phyloP scores from a whole-genome alignment of 176 grass and related monocot species.

The Cenchrus americanus region DNA sequence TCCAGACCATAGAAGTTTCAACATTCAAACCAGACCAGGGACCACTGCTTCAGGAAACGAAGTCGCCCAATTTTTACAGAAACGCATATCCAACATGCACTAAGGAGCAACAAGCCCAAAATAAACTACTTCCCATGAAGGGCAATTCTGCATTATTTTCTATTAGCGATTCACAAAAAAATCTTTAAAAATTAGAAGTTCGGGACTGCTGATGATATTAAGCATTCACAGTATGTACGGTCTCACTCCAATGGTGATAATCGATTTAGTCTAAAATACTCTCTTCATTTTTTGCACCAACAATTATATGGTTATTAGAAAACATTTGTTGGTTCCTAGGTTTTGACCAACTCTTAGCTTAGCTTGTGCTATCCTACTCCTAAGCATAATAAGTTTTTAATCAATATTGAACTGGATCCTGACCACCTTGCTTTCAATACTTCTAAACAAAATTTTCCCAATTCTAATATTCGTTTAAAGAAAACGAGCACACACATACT shows the following conservation, averaged over 20 bases:
- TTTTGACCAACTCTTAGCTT: conserved; percentile 6
- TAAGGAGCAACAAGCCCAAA: background rate
- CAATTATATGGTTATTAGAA: background rate
- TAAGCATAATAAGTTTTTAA: conserved; percentile 2
- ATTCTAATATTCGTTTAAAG: background rate
- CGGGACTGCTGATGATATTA: background rate
- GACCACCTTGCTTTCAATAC: background rate
- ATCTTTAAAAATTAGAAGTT: background rate
- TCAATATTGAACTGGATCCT: background rate
- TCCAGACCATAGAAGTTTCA: background rate
- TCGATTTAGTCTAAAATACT: background rate
- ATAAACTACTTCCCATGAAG: background rate
- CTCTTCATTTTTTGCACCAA: background rate
- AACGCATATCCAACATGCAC: background rate
- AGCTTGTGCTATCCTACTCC: background rate
- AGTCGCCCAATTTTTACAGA: background rate
- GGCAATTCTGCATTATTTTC: background rate
- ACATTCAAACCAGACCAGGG: background rate
- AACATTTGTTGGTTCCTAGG: background rate
- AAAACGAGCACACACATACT: background rate
- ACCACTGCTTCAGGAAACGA: background rate
- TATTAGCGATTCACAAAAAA: background rate
- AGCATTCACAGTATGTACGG: background rate
- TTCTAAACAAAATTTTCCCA: background rate
- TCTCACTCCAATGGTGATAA: background rate